Evolutionary conservation across 2,329 filamentous ascomycete species (phyloP).

Genomic region (Sporothrix sp.): DNA sequence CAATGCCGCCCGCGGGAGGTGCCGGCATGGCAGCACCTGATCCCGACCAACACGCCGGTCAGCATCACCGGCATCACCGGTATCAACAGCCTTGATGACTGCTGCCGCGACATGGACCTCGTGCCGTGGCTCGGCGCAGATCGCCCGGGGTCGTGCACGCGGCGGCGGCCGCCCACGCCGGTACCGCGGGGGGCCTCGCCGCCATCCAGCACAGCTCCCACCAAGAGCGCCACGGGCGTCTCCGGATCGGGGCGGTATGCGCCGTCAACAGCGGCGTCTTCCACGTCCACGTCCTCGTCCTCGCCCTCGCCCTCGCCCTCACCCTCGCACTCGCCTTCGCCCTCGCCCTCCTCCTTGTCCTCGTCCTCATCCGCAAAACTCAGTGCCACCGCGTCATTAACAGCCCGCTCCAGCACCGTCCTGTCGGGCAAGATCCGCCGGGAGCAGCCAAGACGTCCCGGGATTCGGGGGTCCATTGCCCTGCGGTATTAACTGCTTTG

Average conservation of each 20-base stretch:
- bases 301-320: too few species aligned
- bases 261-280: neutral
- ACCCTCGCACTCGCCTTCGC: too few species aligned
- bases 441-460: too few species aligned
- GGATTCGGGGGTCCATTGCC: neutral
- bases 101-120: neutral
- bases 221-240: neutral
- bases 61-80: conserved; percentile 13
- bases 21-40: conserved; percentile 29
- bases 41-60: conserved; percentile 23
- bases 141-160: neutral
- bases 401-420: neutral
- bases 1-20: conserved; percentile 30
- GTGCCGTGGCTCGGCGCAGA: neutral
- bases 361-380: neutral
- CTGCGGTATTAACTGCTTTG: neutral
- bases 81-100: conserved; percentile 14
- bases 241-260: neutral
- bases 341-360: too few species aligned
- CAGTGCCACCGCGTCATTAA: neutral
- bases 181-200: neutral
- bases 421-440: neutral
- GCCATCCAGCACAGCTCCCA: neutral
- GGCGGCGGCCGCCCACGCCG: neutral
- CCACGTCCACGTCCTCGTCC: too few species aligned